These are phyloP conservation scores for Scheffersomyces stambukii DNA, from an alignment of 1,139 yeast species.

Conservation along the genomic window DNA sequence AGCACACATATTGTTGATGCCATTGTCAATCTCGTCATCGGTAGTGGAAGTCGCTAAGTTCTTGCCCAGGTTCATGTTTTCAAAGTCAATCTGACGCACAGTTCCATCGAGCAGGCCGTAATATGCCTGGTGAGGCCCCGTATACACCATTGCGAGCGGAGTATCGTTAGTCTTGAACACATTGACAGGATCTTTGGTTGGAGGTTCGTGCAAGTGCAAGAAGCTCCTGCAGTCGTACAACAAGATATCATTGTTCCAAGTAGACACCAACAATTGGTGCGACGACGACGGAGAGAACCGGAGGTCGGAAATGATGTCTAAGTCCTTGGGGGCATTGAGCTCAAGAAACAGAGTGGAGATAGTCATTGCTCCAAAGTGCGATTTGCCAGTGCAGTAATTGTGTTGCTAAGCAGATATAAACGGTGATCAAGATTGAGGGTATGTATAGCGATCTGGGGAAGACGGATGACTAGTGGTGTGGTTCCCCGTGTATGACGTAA, in stretches of 20 bases:
- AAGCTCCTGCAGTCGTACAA: conserved; percentile 27
- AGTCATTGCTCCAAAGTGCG: no score
- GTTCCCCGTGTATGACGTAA: no score
- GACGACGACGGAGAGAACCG: conserved; percentile 23
- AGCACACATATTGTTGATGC: conserved; percentile 27
- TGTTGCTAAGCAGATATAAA: no score
- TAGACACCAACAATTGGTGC: conserved; percentile 31
- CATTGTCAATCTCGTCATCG: conserved; percentile 16
- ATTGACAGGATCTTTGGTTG: conserved; percentile 7
- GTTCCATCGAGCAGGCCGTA: conserved; percentile 41
- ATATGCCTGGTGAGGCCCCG: conserved; percentile 18
- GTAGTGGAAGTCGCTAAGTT: conserved; percentile 8
- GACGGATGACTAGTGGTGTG: no score
- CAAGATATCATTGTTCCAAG: conserved; percentile 39
- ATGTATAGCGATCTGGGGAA: no score
- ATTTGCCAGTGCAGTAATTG: no score
- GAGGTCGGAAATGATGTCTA: conserved; percentile 30
- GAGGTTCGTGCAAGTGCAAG: conserved; percentile 8
- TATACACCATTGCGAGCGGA: conserved; percentile 11
- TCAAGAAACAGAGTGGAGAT: conserved; percentile 10
- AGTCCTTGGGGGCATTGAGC: conserved; percentile 16
- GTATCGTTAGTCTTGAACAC: conserved; percentile 8
- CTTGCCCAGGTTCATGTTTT: conserved; percentile 27
- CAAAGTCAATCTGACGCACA: conserved; percentile 38
- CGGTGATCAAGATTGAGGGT: no score